Evolutionary conservation across 2,329 filamentous ascomycete species (phyloP), one percentile per base, ranked within the genome.

Genomic region (Aspergillus ustus): DNA sequence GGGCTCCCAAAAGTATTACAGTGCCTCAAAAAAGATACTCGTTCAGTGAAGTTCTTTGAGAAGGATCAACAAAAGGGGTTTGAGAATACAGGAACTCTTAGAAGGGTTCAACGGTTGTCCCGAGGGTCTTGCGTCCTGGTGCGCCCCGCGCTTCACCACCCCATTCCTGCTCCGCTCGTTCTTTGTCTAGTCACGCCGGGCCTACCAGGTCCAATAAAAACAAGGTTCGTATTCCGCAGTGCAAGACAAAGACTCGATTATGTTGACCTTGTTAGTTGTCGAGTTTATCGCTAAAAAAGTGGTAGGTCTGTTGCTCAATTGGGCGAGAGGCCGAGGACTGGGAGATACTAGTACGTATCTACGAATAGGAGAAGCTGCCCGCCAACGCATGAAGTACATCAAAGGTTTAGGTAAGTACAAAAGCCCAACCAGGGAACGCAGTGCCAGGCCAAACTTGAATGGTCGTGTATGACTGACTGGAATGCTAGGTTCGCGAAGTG

Each of bases 401-500:
- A 48, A 61, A 53, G 58, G 59, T 63, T 62, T 61, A 62, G 54
- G 45, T 57, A 50, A 60, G 57, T 61, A 57, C 59, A 34, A 45
- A 50, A 31, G 46, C 45, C 28, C 29, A 50, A 44, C 40, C n/a
- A 40, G 31, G n/a, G 31, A 57, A 20, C 56, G 17, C 51, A 22
- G 52, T 25, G 15, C 37, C 29, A 9, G 44, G 28, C 25, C 25
- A 25, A 5, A 8, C 19, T 40, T 50, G 34, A 20, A 40, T 9
- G 31, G 19, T 15, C 34, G 45, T 54, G 28, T 25, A 48, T 57
- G 40, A 48, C 52, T 70, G 64, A 72, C 67, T 72, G 69, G 68
- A 70, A 71, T 72, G 67, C 66, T 70, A 73, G 68, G 66, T 68
- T 67, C 70, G 63, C 60, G 60, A 63, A 71, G 60, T 59, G 50